Evolutionary conservation across 441 rosid species (phyloP), one percentile per base, ranked within the genome.

Genomic region (Gossypium aridum): DNA sequence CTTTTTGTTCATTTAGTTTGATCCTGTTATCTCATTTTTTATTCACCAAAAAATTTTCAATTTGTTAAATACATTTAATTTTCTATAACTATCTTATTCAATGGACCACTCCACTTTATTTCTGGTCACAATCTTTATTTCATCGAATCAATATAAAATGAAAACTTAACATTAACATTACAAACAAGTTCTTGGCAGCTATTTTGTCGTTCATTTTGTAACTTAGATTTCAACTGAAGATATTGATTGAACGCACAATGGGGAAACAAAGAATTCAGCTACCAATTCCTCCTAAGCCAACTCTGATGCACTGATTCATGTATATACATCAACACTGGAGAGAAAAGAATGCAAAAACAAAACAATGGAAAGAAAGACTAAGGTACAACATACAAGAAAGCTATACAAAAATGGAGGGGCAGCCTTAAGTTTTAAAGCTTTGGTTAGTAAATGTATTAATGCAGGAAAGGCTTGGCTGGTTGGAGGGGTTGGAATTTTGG

Each of bases 351-450:
- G 64, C 45, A 61, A 61, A 13, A 61, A 26, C 7, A 4, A 13
- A 26, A 61, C n/a, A 74, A 49, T 61, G 20, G 39, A 39, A 19
- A 34, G 60, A 55, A 10, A 43, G 54, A 20, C 23, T 6, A 16
- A 22, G 47, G 55, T 14, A 43, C 68, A 57, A 6, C 55, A 71
- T 14, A 34, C 26, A 17, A 47, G 51, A 26, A 23, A 62, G 34
- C 81, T 81, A 74, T 62, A 83, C 85, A 85, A 74, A 78, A 72
- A 16, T 77, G 22, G 54, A 25, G 39, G 70, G 57, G n/a, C 4
- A 23, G 39, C 70, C 23, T 34, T 60, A 39, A 43, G 79, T 56
- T 77, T 72, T 69, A 6, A 71, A 78, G 57, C 25, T 55, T 14
- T 57, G 75, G 17, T 26, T 59, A 23, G 77, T 17, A 60, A 78